Evolutionary conservation across 169 alveolate genomes (phyloP).

Genomic region (Eimeria maxima): DNA sequence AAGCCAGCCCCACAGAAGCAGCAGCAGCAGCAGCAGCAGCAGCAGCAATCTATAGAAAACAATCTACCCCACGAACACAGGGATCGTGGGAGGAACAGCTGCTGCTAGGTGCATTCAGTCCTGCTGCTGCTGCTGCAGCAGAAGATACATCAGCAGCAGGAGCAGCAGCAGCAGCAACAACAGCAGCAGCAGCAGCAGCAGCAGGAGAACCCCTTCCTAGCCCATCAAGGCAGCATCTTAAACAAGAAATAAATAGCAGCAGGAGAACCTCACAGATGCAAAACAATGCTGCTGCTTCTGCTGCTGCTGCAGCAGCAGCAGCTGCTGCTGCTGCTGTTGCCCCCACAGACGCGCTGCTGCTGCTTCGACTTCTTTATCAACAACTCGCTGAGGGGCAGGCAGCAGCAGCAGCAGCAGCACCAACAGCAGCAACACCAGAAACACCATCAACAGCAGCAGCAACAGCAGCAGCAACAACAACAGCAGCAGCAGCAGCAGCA

Average conservation of each 20-base stretch:
- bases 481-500: neutral
- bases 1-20: constrained; percentile 13
- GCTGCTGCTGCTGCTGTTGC: neutral
- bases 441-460: neutral
- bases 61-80: neutral
- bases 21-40: constrained; percentile 8
- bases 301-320: neutral
- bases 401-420: neutral
- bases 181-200: neutral
- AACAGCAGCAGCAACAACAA: neutral
- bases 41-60: neutral
- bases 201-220: neutral
- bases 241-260: neutral
- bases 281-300: neutral
- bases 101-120: neutral
- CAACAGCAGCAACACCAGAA: neutral
- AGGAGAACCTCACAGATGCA: neutral
- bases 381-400: neutral
- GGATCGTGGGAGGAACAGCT: neutral
- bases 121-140: constrained; percentile 14
- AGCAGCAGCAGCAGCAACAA: neutral
- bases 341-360: constrained; percentile 9
- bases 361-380: neutral
- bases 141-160: neutral
- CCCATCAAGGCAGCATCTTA: too few relatives aligned